Evolutionary conservation across 2,329 filamentous ascomycete genomes (phyloP).

Genomic region (Phialemonium atrogriseum): DNA sequence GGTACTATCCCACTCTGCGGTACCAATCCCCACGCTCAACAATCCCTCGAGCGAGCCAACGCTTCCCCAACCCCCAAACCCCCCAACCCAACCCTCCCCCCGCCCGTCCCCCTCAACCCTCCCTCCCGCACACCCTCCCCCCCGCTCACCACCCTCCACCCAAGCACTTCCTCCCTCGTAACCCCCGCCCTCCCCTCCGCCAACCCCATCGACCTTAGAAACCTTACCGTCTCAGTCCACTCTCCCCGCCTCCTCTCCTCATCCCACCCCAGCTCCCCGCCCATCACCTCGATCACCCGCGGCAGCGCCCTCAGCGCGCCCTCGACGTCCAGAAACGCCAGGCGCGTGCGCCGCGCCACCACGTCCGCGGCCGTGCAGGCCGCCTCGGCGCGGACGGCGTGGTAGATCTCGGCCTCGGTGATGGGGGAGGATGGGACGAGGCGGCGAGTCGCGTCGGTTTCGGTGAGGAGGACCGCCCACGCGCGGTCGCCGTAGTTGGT

Average conservation of each 20-base stretch:
- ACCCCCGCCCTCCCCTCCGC: slow-evolving; percentile 16
- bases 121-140: too few species aligned
- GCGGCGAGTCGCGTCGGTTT: slow-evolving; percentile 48
- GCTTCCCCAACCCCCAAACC: too few species aligned
- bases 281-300: slow-evolving; percentile 64
- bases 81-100: too few species aligned
- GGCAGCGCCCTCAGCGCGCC: slow-evolving; percentile 62
- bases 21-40: too few species aligned
- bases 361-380: slow-evolving; percentile 66
- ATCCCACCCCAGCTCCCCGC: slow-evolving; percentile 59
- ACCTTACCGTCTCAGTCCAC: slow-evolving; percentile 34
- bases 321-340: slow-evolving; percentile 70
- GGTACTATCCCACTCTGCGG: too few species aligned
- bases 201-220: slow-evolving; percentile 38
- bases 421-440: slow-evolving; percentile 62
- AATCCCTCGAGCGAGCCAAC: too few species aligned
- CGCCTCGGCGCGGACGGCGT: slow-evolving; percentile 64
- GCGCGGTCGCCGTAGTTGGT: slow-evolving; percentile 60
- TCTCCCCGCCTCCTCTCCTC: slow-evolving; percentile 50
- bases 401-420: slow-evolving; percentile 65
- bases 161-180: slow-evolving; percentile 19
- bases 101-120: too few species aligned
- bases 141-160: too few species aligned
- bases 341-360: slow-evolving; percentile 59
- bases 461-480: slow-evolving; percentile 53